Evolutionary conservation across 371 early-diverging fungal genomes (phyloP).

Genomic region (Mortierella sp.): DNA sequence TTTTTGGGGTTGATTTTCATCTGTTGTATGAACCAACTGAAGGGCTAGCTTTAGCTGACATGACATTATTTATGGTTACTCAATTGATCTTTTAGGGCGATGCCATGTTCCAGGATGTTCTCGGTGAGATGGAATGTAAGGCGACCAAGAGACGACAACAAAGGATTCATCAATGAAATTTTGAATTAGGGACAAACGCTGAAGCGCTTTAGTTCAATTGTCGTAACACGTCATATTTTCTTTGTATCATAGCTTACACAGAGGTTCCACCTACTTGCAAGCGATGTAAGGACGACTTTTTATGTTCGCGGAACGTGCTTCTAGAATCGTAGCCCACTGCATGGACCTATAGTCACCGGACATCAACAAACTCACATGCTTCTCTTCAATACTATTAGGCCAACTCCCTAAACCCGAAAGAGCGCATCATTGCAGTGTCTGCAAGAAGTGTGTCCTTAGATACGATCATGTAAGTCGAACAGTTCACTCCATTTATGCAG

Average conservation of each 20-base stretch:
- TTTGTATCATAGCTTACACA: slow-evolving; percentile 32
- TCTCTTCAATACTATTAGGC: slow-evolving; percentile 50
- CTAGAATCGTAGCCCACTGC: neutral
- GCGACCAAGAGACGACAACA: neutral
- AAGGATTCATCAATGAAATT: neutral
- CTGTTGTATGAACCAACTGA: neutral
- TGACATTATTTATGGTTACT: neutral
- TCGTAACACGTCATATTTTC: neutral
- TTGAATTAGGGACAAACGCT: no score
- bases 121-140: slow-evolving; percentile 52
- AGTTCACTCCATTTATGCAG: neutral
- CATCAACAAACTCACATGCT: neutral
- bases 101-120: slow-evolving; percentile 45
- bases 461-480: slow-evolving; percentile 73
- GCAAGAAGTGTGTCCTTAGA: slow-evolving; percentile 85
- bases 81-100: slow-evolving; percentile 26
- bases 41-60: neutral
- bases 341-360: no score
- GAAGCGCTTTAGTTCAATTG: neutral
- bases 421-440: slow-evolving; percentile 93
- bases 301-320: no score
- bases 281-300: slow-evolving; percentile 31
- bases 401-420: slow-evolving; percentile 87
- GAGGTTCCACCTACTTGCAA: slow-evolving; percentile 48
- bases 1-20: neutral